phyloP scores from a whole-genome alignment of 495 filamentous ascomycete species.

The Poronia punctata region DNA sequence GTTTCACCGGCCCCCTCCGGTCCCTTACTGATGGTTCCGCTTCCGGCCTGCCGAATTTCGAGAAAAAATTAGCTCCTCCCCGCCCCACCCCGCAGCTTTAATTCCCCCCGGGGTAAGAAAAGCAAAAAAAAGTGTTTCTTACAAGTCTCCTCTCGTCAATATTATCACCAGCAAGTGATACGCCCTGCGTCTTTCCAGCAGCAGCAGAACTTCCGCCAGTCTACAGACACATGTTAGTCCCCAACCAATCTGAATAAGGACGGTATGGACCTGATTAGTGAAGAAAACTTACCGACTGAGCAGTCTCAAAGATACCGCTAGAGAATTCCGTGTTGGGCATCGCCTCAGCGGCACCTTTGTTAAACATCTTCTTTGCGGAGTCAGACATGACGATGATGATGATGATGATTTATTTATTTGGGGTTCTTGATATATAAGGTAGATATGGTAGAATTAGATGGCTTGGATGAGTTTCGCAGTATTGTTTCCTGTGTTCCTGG shows the following conservation, averaged over 20 bases:
- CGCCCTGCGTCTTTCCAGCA: background rate
- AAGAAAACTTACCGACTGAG: background rate
- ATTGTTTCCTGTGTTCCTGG: no score
- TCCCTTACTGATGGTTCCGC: background rate
- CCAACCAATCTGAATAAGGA: background rate
- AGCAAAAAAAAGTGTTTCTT: no score
- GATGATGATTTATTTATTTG: background rate
- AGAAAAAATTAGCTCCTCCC: no score
- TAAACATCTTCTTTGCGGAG: background rate
- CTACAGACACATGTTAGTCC: background rate
- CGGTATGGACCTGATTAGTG: background rate
- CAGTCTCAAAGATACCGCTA: background rate
- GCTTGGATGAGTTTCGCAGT: no score
- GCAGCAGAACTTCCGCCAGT: background rate
- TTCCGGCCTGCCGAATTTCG: no score
- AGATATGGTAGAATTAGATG: no score
- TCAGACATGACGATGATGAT: no score
- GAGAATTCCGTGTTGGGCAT: slow-evolving; percentile 1
- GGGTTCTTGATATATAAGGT: no score
- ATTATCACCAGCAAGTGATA: background rate
- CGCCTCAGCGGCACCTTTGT: background rate
- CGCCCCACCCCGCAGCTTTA: no score
- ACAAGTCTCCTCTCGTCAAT: background rate
- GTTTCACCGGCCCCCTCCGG: background rate
- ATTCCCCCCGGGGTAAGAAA: no score